A percentile compares a stretch with the other conserved stretches of the same genome.
These are phyloP conservation scores for Mortierella sp. DNA, from an alignment of 371 early-diverging fungal genomes.

Conservation along the genomic window DNA sequence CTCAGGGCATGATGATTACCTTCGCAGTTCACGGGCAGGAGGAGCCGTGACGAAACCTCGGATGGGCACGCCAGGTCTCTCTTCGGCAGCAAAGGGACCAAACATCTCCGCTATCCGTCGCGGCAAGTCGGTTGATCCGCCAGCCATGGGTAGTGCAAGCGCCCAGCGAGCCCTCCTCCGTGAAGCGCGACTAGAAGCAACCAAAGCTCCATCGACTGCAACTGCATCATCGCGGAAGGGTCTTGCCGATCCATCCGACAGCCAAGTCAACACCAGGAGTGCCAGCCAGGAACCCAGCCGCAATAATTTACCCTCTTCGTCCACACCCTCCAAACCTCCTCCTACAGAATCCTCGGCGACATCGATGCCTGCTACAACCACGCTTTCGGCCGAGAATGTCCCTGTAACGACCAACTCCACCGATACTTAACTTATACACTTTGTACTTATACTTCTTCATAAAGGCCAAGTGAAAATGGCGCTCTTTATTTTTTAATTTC, in stretches of 20 bases:
- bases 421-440: background rate
- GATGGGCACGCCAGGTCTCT: conserved; percentile 6
- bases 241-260: background rate
- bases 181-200: conserved; percentile 30
- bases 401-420: background rate
- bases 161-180: conserved; percentile 36
- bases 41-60: conserved; percentile 29
- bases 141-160: conserved; percentile 38
- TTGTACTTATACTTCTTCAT: background rate
- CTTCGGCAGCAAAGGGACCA: background rate
- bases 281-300: conserved; percentile 10
- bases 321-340: background rate
- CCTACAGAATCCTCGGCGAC: background rate
- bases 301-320: background rate
- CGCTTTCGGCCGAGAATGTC: background rate
- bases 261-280: background rate
- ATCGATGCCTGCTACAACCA: background rate
- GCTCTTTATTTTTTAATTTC: conserved; percentile 13
- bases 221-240: conserved; percentile 2
- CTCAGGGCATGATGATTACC: conserved; percentile 14
- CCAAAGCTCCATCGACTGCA: background rate
- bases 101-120: background rate
- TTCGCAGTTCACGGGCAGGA: conserved; percentile 24
- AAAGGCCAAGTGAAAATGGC: background rate
- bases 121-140: background rate